phyloP scores from a whole-genome alignment of 768 basidiomycete genomes.

The Suillus hirtellus region DNA sequence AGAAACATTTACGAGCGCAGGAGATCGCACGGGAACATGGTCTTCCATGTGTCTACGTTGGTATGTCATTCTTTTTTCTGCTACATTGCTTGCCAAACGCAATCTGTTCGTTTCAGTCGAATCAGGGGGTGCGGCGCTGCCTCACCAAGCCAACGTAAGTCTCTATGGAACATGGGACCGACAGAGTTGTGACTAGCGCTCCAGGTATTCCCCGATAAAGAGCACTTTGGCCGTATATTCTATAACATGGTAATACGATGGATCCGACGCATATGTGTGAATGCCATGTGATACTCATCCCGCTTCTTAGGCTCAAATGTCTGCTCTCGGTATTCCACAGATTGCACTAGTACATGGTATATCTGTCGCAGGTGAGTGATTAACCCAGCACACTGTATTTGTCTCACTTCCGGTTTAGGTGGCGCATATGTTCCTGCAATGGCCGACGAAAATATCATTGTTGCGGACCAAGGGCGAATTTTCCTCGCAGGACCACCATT shows the following conservation, averaged over 20 bases:
- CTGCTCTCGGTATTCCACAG: constrained; percentile 87
- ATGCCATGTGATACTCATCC: constrained; percentile 14
- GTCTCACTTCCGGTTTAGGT: constrained; percentile 40
- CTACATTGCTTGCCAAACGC: constrained; percentile 2
- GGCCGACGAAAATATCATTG: constrained; percentile 93
- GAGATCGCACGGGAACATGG: constrained; percentile 92
- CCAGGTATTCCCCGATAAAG: constrained; percentile 88
- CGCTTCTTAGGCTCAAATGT: constrained; percentile 80
- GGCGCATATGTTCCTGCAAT: constrained; percentile 96
- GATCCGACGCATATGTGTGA: constrained; percentile 7
- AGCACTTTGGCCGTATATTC: constrained; percentile 95
- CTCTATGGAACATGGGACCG: not conserved
- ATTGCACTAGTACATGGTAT: constrained; percentile 94
- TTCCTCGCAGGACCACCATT: constrained; percentile 94
- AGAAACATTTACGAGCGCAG: constrained; percentile 94
- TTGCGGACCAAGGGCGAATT: constrained; percentile 88
- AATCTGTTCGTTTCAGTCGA: constrained; percentile 58
- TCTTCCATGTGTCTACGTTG: constrained; percentile 89
- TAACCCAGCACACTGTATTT: not conserved
- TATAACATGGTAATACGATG: constrained; percentile 86
- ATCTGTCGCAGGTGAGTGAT: constrained; percentile 71
- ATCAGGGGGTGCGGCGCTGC: constrained; percentile 90
- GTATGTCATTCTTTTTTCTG: constrained; percentile 42
- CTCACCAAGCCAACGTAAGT: constrained; percentile 81
- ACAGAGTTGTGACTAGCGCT: constrained; percentile 5